Evolutionary conservation across 2,329 filamentous ascomycete genomes (phyloP).

Genomic region (Thyridium curvatum): DNA sequence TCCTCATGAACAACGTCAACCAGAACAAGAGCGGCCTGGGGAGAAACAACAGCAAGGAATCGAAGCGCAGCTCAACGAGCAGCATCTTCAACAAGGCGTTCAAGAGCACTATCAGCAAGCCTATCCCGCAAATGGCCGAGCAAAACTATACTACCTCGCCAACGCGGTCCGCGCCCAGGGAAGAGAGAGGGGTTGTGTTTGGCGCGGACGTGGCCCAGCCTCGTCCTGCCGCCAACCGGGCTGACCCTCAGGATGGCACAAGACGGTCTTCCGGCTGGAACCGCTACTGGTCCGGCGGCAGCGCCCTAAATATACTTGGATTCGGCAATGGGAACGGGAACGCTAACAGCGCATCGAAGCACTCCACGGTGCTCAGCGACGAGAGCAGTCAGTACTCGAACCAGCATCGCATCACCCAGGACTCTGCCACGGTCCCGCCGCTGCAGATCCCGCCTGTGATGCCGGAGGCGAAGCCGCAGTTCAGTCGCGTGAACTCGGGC

Average conservation of each 20-base stretch:
- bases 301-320: conserved; percentile 59
- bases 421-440: conserved; percentile 66
- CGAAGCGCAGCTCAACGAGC: conserved; percentile 41
- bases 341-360: conserved; percentile 23
- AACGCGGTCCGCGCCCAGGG: conserved; percentile 14
- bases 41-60: conserved; percentile 44
- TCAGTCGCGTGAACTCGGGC: conserved; percentile 61
- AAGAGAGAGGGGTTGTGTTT: conserved; percentile 11
- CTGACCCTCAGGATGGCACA: conserved; percentile 31
- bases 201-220: conserved; percentile 20
- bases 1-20: conserved; percentile 57
- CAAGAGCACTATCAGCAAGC: conserved; percentile 57
- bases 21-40: conserved; percentile 33
- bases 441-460: conserved; percentile 45
- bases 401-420: conserved; percentile 46
- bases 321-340: conserved; percentile 34
- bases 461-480: conserved; percentile 48
- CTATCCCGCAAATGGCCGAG: conserved; percentile 40
- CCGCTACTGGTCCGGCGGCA: conserved; percentile 70
- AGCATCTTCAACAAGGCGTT: conserved; percentile 57
- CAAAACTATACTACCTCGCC: conserved; percentile 7
- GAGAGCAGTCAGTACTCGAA: conserved; percentile 51
- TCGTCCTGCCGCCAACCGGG: conserved; percentile 22
- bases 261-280: conserved; percentile 70
- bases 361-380: conserved; percentile 48